Evolutionary conservation across 2,329 filamentous ascomycete genomes (phyloP).

Genomic region (Colletotrichum theobromicola): DNA sequence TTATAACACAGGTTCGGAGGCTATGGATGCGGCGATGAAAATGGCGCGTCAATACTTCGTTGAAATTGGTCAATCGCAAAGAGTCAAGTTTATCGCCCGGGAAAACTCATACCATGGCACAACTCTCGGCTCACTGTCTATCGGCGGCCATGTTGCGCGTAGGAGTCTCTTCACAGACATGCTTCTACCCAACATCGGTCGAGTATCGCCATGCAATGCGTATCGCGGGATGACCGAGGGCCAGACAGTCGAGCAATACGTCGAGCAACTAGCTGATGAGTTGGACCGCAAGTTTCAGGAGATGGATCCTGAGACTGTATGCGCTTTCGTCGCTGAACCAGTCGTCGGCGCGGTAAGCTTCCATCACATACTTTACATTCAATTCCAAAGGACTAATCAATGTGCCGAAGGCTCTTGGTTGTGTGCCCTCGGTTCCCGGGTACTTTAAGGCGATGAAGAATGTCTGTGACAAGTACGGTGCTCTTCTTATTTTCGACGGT

Average conservation of each 20-base stretch:
- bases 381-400: not conserved
- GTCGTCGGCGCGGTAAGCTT: slow-evolving; percentile 71
- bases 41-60: slow-evolving; percentile 54
- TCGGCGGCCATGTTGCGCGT: slow-evolving; percentile 67
- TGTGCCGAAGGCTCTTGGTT: slow-evolving; percentile 64
- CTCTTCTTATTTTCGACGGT: slow-evolving; percentile 74
- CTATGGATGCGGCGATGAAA: slow-evolving; percentile 54
- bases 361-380: slow-evolving; percentile 15
- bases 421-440: slow-evolving; percentile 56
- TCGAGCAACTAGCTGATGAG: slow-evolving; percentile 64
- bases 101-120: slow-evolving; percentile 74
- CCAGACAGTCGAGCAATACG: slow-evolving; percentile 58
- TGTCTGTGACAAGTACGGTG: slow-evolving; percentile 74
- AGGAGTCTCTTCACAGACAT: slow-evolving; percentile 67
- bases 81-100: slow-evolving; percentile 70
- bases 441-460: slow-evolving; percentile 73
- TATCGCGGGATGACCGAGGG: slow-evolving; percentile 60
- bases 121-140: slow-evolving; percentile 70
- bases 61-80: slow-evolving; percentile 50
- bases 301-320: slow-evolving; percentile 69
- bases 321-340: slow-evolving; percentile 66
- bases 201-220: slow-evolving; percentile 70
- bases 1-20: slow-evolving; percentile 48
- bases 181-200: slow-evolving; percentile 59
- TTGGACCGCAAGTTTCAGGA: slow-evolving; percentile 70